Conservation (phyloP, 768 basidiomycete genomes). For the Gymnopilus dilepis region DNA sequence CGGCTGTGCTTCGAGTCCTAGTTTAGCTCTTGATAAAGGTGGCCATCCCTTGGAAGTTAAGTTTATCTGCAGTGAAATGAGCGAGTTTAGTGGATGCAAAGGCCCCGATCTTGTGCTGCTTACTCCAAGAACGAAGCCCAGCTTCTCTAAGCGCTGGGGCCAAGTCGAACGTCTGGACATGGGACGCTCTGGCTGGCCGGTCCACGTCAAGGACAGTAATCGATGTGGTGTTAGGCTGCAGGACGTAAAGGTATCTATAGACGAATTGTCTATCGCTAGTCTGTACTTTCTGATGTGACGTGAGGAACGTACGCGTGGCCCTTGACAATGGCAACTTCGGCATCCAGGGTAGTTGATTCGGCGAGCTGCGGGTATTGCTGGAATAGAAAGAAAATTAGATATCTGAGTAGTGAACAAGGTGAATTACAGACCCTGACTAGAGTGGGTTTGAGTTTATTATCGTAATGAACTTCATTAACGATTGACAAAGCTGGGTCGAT, state of each 20-base stretch:
- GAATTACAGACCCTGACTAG: background rate
- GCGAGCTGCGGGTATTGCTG: background rate
- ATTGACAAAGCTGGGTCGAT: background rate
- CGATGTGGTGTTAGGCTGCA: background rate
- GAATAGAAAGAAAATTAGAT: background rate
- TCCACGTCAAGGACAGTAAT: background rate
- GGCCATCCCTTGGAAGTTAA: slow-evolving; percentile 6
- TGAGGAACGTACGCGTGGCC: background rate
- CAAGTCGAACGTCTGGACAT: background rate
- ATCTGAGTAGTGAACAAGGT: background rate
- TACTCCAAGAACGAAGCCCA: background rate
- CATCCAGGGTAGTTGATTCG: background rate
- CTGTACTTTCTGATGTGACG: background rate
- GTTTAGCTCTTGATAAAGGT: background rate
- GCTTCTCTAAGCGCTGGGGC: background rate
- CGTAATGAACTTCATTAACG: background rate
- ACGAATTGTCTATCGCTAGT: too few relatives aligned
- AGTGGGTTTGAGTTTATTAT: background rate
- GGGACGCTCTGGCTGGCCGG: background rate
- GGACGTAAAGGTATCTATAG: background rate
- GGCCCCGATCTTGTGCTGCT: too few relatives aligned
- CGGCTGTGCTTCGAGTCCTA: too few relatives aligned
- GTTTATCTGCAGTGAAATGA: background rate
- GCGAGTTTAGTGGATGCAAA: too few relatives aligned
- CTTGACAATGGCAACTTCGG: background rate